Conservation (phyloP, 805 yeast species). For the Starmerella vaccinii region DNA sequence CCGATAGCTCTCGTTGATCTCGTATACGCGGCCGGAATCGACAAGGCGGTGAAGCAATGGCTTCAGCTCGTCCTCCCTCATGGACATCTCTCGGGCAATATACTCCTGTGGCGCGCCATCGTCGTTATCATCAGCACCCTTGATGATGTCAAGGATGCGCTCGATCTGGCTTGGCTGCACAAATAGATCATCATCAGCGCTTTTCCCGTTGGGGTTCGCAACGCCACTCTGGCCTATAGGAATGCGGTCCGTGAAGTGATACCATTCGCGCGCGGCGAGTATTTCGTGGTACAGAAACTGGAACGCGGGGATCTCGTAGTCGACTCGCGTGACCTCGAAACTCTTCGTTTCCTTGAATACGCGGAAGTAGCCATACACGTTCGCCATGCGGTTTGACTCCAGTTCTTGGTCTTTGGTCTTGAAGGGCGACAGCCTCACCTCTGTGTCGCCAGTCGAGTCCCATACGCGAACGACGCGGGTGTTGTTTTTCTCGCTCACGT, state of each 20-base stretch:
- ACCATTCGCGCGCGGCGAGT: slow-evolving; percentile 43
- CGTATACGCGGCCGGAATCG: slow-evolving; percentile 13
- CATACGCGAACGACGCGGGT: slow-evolving; percentile 43
- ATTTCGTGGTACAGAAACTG: slow-evolving; percentile 53
- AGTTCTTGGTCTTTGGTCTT: slow-evolving; percentile 30
- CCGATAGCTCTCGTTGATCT: slow-evolving; percentile 12
- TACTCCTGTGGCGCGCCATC: slow-evolving; percentile 16
- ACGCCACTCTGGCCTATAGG: slow-evolving; percentile 8
- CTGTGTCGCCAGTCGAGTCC: slow-evolving; percentile 56
- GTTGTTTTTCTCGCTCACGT: slow-evolving; percentile 35
- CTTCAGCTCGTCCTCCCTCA: slow-evolving; percentile 4
- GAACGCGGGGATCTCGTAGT: slow-evolving; percentile 33
- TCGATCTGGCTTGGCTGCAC: slow-evolving; percentile 9
- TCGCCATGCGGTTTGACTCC: slow-evolving; percentile 37
- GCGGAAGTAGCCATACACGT: slow-evolving; percentile 38
- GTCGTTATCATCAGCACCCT: slow-evolving; percentile 13
- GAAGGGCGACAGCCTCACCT: slow-evolving; percentile 44
- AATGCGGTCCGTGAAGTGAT: slow-evolving; percentile 28
- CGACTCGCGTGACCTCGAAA: slow-evolving; percentile 41
- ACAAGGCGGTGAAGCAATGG: slow-evolving; percentile 4
- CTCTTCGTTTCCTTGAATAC: slow-evolving; percentile 44
- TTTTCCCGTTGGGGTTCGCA: not conserved
- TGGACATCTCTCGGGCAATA: slow-evolving; percentile 14
- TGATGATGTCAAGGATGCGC: slow-evolving; percentile 13
- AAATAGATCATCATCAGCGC: slow-evolving; percentile 6